Conservation (phyloP, 2,329 filamentous ascomycete species). For the Microcera coccophila region DNA sequence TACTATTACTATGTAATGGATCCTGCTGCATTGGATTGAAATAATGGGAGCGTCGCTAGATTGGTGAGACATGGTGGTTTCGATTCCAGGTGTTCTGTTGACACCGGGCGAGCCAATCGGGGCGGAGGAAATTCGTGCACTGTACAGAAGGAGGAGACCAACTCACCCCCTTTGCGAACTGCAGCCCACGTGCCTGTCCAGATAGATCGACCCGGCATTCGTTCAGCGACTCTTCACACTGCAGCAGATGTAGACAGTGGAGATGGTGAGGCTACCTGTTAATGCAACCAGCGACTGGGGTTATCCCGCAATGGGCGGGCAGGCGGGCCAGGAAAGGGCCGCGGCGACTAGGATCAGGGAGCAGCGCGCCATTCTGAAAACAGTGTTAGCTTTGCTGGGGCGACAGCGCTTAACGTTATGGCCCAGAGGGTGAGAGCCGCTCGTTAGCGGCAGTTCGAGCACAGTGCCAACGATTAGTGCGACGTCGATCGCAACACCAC, state of each 20-base stretch:
- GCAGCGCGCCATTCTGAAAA: not conserved
- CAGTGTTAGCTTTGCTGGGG: not conserved
- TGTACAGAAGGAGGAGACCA: too few species aligned
- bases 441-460: not conserved
- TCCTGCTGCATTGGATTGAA: too few species aligned
- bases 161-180: too few species aligned
- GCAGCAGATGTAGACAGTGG: too few species aligned
- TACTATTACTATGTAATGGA: too few species aligned
- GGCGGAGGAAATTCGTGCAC: not conserved
- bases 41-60: not conserved
- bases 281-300: constrained; percentile 12
- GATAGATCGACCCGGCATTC: too few species aligned
- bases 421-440: not conserved
- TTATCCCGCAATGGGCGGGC: constrained; percentile 14
- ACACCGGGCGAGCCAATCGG: not conserved
- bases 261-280: not conserved
- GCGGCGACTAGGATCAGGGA: not conserved
- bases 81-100: too few species aligned
- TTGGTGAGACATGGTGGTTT: too few species aligned
- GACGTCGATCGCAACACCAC: too few species aligned
- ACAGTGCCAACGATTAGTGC: not conserved
- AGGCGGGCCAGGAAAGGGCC: not conserved
- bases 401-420: too few species aligned
- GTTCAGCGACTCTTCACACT: too few species aligned
- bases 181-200: too few species aligned